These are phyloP conservation scores for Leucoagaricus sp. DNA, from an alignment of 1,284 basidiomycete species.

Conservation along the genomic window DNA sequence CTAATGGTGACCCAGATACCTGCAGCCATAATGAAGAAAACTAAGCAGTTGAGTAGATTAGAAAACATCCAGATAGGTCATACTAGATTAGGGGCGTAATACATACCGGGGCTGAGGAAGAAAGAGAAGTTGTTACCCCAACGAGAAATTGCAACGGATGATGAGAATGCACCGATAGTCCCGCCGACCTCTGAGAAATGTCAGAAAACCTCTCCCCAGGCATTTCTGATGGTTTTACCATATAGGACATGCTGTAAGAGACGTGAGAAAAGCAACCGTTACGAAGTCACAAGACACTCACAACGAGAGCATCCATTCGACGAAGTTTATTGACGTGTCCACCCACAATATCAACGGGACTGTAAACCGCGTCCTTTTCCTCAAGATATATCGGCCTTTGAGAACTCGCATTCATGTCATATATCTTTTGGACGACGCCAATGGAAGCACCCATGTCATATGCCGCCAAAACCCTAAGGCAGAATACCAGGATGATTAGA, in stretches of 20 bases:
- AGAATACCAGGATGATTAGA: not conserved
- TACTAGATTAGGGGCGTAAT: not conserved
- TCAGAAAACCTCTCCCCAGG: no score
- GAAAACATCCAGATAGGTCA: no score
- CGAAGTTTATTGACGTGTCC: constrained; percentile 31
- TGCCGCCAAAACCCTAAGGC: constrained; percentile 54
- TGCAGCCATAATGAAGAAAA: constrained; percentile 28
- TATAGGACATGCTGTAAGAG: constrained; percentile 30
- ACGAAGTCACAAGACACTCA: constrained; percentile 16
- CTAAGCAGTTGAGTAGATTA: no score
- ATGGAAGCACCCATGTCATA: constrained; percentile 66
- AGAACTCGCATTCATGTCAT: constrained; percentile 40
- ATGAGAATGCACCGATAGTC: constrained; percentile 29
- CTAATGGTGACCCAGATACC: constrained; percentile 27
- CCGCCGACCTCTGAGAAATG: constrained; percentile 27
- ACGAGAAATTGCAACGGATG: constrained; percentile 30
- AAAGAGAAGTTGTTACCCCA: constrained; percentile 36
- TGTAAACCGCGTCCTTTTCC: constrained; percentile 33
- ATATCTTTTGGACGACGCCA: constrained; percentile 53
- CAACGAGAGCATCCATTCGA: constrained; percentile 33
- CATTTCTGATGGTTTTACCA: no score
- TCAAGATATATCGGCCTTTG: constrained; percentile 49
- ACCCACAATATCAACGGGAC: constrained; percentile 34
- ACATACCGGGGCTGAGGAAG: constrained; percentile 29
- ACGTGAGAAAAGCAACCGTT: not conserved